Percentiles rank a stretch among this genome's conserved stretches.
phyloP scores from a whole-genome alignment of 1,284 basidiomycete species.

The Sanghuangporus weigelae region DNA sequence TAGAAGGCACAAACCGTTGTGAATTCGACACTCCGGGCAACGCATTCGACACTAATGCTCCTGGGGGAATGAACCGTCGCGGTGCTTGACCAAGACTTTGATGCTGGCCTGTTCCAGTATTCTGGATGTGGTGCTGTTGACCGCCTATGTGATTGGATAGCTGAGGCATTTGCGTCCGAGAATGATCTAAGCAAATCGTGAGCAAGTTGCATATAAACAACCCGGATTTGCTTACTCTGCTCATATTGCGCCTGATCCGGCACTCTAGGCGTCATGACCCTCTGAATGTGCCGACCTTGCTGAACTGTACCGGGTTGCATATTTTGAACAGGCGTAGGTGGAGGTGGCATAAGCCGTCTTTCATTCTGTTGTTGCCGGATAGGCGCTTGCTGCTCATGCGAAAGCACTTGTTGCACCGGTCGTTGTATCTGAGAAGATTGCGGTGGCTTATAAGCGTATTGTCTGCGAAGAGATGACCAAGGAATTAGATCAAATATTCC shows the following conservation, averaged over 20 bases:
- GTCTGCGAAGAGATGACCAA: background rate
- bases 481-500: background rate
- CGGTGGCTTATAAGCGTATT: constrained; percentile 17
- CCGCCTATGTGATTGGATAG: background rate
- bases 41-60: background rate
- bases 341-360: constrained; percentile 12
- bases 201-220: background rate
- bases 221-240: background rate
- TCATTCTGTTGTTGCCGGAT: constrained; percentile 5
- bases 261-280: background rate
- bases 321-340: constrained; percentile 6
- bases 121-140: background rate
- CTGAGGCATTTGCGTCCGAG: background rate
- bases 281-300: constrained; percentile 1
- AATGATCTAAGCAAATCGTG: background rate
- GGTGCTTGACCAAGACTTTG: background rate
- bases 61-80: constrained; percentile 9
- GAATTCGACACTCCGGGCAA: background rate
- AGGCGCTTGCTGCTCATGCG: constrained; percentile 15
- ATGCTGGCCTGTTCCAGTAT: background rate
- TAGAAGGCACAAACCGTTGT: background rate
- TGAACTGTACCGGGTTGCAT: background rate
- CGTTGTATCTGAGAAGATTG: constrained; percentile 7
- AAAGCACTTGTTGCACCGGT: constrained; percentile 8
- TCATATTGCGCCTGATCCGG: background rate